Evolutionary conservation across 1,284 basidiomycete species (phyloP), one percentile per base, ranked within the genome.

Genomic region (Moesziomyces parantarcticus): DNA sequence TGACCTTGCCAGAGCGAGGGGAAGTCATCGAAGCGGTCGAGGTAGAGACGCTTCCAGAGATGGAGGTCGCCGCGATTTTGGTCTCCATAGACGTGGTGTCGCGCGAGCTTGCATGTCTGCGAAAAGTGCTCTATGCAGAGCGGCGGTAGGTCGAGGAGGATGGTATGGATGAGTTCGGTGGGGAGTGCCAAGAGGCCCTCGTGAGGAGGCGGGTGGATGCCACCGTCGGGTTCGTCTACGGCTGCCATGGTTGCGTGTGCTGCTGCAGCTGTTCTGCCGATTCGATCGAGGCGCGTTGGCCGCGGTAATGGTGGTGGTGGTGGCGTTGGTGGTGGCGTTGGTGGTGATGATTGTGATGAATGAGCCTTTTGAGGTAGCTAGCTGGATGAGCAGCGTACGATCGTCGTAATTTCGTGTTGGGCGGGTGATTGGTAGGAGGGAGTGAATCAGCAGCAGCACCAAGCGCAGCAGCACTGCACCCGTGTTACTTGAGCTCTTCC

Each of bases 101-200:
- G 69, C 40, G 63, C 63, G 4, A 67, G 52, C 42, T 67, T 72
- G 56, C 63, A 72, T 16, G 69, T 67, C 22, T 72, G 69, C 10
- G 69, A 62, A 36, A 59, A 67, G 41, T 67, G 69, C 47, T 72
- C 69, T 45, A 72, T 67, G 63, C 63, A 58, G 42, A 63, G 18
- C 3, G 69, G 69, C 6, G 63, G 63, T 10, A 72, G 42, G 8
- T 34, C 41, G 39, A 67, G 63, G 2, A 72, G 52, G 26, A 72
- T 63, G 26, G 43, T 23, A 36, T 72, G 69, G 10, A 72, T 48
- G 22, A 72, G 53, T 45, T 72, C 69, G 41, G 55, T 59, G n/a
- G 69, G 69, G 14, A 72, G 57, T 16, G 52, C 51, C 9, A 72
- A 41, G 23, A 72, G 44, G 32, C 68, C 57, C 10, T 39, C 14